Conservation (phyloP, 2,329 filamentous ascomycete species). For the Fusarium longipes region DNA sequence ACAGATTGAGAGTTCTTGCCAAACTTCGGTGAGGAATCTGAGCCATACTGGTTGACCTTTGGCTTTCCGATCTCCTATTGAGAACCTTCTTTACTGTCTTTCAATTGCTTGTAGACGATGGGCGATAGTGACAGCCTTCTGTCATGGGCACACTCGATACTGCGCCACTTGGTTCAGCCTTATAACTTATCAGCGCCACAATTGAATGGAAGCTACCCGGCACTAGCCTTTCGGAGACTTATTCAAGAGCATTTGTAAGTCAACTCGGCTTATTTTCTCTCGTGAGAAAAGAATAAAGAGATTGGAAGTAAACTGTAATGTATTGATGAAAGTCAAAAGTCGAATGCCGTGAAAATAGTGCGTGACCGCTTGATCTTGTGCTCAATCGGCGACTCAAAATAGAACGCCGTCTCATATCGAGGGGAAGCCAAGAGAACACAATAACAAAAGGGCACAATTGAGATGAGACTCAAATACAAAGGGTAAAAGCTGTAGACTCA, state of each 20-base stretch:
- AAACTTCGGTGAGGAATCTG: neutral
- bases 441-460: neutral
- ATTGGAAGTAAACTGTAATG: neutral
- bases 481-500: constrained; percentile 3
- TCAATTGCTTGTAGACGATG: neutral
- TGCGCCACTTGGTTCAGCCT: constrained; percentile 20
- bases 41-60: constrained; percentile 17
- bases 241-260: constrained; percentile 20
- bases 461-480: neutral
- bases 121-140: constrained; percentile 7
- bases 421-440: neutral
- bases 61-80: constrained; percentile 10
- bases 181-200: constrained; percentile 13
- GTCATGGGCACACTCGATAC: neutral
- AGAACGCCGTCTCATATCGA: neutral
- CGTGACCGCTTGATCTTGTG: neutral
- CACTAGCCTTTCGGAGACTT: constrained; percentile 27
- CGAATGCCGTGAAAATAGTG: accelerated
- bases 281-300: neutral
- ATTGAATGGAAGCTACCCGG: constrained; percentile 1
- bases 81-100: neutral
- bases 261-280: neutral
- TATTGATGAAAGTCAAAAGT: accelerated
- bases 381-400: neutral
- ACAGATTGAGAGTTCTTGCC: neutral